Base-by-base conservation (phyloP, 352 stramenopile genomes). In the Phytophthora tubulina region DNA sequence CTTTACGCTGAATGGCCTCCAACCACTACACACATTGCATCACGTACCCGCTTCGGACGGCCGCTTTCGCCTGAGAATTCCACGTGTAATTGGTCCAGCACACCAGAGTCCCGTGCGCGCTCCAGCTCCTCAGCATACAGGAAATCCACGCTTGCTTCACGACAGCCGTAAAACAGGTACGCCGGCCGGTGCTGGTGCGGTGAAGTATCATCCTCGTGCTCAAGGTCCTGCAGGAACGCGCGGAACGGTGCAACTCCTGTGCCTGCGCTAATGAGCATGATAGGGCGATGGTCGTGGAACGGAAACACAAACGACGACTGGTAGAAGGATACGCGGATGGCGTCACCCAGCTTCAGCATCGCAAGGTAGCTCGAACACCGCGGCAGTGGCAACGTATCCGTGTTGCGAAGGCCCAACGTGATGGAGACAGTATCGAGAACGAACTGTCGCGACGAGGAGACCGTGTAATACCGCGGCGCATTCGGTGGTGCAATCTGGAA, bases 241-340 rank as follows among this genome's bases (percentile, higher is more conserved):
- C 89, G 82, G 67, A 96, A 96, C 17, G 89, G 89, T 27, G 89
- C 89, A 46, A 96, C 92, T 52, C 89, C 89, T 11, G 89, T 95
- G 27, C 89, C 89, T 2, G 86, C 82, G 46, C 86, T 93, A 30
- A 96, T 82, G 39, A 94, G 80, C 77, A 96, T 83, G 54, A 94
- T 79, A 45, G 88, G 88, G 6, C 73, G 81, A 3, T 80, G 74
- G 45, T 92, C 68, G 41, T 89, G 65, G 31, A 80, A 79, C 41
- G 88, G 88, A 52, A 91, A 95, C 4, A 90, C 82, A 50, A 95
- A 93, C 2, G 86, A 92, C 30, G 88, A 95, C 60, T 85, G 79
- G 58, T 89, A 87, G 54, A 93, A 93, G 9, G 76, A 83, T 32
- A 80, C 89, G 11, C 85, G 85, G 27, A 96, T 71, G 10, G 32